These are phyloP conservation scores for Penicillium argentinense DNA, from an alignment of 495 filamentous ascomycete species.

Conservation along the genomic window DNA sequence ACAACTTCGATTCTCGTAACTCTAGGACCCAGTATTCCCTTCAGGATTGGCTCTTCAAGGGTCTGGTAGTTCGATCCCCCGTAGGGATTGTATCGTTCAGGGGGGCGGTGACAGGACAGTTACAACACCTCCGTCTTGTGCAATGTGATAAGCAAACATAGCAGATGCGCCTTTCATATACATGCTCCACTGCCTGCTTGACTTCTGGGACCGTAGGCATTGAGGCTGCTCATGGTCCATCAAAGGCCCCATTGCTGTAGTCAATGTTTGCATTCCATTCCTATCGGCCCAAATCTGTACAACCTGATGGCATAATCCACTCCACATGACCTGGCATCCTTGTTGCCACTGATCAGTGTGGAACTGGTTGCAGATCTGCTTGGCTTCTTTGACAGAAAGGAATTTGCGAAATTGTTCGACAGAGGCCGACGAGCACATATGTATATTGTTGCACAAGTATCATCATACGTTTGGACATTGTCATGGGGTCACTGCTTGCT, in stretches of 20 bases:
- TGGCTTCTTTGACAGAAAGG: constrained; percentile 11
- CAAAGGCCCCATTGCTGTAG: constrained; percentile 16
- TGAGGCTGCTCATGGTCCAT: constrained; percentile 12
- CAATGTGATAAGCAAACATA: constrained; percentile 17
- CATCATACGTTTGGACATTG: no score
- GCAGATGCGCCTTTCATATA: constrained; percentile 19
- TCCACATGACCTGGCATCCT: constrained; percentile 15
- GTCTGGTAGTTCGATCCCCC: constrained; percentile 14
- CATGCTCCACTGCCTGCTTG: constrained; percentile 10
- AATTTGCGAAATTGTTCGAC: constrained; percentile 8
- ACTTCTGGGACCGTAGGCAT: constrained; percentile 7
- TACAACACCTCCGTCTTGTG: constrained; percentile 5
- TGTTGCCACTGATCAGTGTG: constrained; percentile 7
- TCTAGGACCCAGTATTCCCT: constrained; percentile 8
- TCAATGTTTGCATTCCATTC: constrained; percentile 14
- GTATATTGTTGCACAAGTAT: no score
- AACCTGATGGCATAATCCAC: constrained; percentile 7
- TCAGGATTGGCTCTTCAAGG: constrained; percentile 15
- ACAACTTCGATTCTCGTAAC: constrained; percentile 12
- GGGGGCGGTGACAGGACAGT: constrained; percentile 13
- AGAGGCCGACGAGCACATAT: no score
- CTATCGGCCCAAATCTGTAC: constrained; percentile 15
- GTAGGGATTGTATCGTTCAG: constrained; percentile 9
- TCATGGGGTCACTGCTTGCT: no score
- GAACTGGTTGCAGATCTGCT: constrained; percentile 10